Evolutionary conservation across 495 filamentous ascomycete genomes (phyloP).

Genomic region (Penicillium herquei): DNA sequence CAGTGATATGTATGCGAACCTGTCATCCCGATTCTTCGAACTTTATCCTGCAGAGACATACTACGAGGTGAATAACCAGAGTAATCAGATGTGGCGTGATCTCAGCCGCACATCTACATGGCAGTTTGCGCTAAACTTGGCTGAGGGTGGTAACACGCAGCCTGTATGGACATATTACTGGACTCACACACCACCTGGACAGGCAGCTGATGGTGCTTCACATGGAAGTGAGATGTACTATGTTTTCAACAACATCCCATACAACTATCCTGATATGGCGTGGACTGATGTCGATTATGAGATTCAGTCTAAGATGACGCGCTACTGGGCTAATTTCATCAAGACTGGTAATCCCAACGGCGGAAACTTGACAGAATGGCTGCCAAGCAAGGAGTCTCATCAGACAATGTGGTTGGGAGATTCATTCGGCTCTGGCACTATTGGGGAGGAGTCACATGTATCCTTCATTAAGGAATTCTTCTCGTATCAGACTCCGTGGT

Average conservation of each 20-base stretch:
- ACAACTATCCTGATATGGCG: too few relatives aligned
- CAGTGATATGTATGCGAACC: slow-evolving; percentile 5
- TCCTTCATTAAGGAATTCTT: background rate
- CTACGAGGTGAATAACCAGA: background rate
- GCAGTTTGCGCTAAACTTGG: too few relatives aligned
- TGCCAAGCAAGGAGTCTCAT: background rate
- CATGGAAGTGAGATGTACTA: too few relatives aligned
- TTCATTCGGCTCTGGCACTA: background rate
- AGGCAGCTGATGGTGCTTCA: too few relatives aligned
- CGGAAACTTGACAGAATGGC: background rate
- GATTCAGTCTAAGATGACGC: background rate
- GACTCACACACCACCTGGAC: too few relatives aligned
- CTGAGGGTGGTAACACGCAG: too few relatives aligned
- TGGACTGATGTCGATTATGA: background rate
- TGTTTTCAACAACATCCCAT: too few relatives aligned
- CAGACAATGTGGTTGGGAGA: background rate
- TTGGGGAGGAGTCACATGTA: background rate
- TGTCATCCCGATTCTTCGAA: background rate
- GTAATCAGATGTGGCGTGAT: too few relatives aligned
- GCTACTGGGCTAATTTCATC: background rate
- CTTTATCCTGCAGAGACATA: background rate
- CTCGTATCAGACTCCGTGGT: background rate
- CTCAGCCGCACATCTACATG: too few relatives aligned
- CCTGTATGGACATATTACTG: too few relatives aligned
- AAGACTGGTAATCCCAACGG: background rate